Evolutionary conservation across 2,329 filamentous ascomycete genomes (phyloP).

Genomic region (Rhynchosporium agropyri): DNA sequence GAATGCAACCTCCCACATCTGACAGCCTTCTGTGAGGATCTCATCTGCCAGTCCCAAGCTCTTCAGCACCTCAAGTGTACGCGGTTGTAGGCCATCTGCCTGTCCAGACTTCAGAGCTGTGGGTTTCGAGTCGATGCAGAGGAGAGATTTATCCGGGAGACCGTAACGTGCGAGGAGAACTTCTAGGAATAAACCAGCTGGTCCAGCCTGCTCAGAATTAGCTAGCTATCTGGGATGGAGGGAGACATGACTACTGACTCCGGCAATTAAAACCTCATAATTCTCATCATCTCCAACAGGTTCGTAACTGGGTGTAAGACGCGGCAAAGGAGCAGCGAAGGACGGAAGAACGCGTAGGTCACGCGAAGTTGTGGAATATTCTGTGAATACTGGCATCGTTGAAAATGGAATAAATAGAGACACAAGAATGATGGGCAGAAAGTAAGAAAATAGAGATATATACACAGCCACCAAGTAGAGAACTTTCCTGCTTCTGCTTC

Average conservation of each 20-base stretch:
- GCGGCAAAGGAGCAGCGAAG: conserved; percentile 45
- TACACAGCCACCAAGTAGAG: background rate
- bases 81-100: conserved; percentile 63
- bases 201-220: conserved; percentile 43
- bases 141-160: conserved; percentile 43
- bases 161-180: conserved; percentile 49
- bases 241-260: conserved; percentile 36
- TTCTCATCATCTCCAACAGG: conserved; percentile 35
- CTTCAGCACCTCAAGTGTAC: conserved; percentile 63
- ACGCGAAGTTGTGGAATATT: conserved; percentile 43
- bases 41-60: conserved; percentile 57
- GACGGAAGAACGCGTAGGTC: conserved; percentile 47
- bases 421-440: background rate
- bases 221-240: background rate
- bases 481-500: background rate
- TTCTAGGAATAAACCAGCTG: conserved; percentile 47
- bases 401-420: background rate
- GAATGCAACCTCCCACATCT: conserved; percentile 58
- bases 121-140: conserved; percentile 49
- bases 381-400: conserved; percentile 47
- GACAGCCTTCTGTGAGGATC: conserved; percentile 57
- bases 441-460: background rate
- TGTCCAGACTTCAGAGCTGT: conserved; percentile 52
- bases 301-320: conserved; percentile 38
- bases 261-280: conserved; percentile 49